Conservation (phyloP, 208 protist species). For the Leishmania amazonensis region DNA sequence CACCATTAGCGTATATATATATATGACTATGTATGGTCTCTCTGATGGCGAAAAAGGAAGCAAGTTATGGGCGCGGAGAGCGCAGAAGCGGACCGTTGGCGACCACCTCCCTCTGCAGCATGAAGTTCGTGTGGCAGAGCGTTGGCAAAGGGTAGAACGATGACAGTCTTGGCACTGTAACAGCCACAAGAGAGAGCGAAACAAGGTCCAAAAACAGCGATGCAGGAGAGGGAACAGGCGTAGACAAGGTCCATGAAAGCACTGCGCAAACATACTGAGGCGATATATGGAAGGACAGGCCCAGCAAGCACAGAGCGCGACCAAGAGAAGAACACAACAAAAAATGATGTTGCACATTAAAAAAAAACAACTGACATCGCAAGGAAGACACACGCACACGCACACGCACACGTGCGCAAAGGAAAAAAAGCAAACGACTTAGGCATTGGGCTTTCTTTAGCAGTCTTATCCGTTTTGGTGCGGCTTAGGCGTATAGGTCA, state of each 20-base stretch:
- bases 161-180: background rate
- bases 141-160: background rate
- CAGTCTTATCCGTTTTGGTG: background rate
- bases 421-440: background rate
- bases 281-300: background rate
- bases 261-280: background rate
- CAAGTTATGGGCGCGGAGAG: background rate
- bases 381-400: background rate
- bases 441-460: background rate
- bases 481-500: background rate
- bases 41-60: background rate
- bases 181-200: background rate
- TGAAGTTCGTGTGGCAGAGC: background rate
- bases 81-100: background rate
- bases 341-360: background rate
- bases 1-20: background rate
- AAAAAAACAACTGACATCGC: slow-evolving; percentile 3
- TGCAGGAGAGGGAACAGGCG: background rate
- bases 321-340: too few relatives aligned
- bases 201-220: background rate
- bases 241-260: background rate
- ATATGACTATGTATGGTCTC: background rate
- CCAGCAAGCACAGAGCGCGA: background rate
- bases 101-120: background rate
- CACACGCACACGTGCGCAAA: background rate